These are phyloP conservation scores for Microsporum canis DNA, from an alignment of 2,329 filamentous ascomycete species.

Conservation along the genomic window DNA sequence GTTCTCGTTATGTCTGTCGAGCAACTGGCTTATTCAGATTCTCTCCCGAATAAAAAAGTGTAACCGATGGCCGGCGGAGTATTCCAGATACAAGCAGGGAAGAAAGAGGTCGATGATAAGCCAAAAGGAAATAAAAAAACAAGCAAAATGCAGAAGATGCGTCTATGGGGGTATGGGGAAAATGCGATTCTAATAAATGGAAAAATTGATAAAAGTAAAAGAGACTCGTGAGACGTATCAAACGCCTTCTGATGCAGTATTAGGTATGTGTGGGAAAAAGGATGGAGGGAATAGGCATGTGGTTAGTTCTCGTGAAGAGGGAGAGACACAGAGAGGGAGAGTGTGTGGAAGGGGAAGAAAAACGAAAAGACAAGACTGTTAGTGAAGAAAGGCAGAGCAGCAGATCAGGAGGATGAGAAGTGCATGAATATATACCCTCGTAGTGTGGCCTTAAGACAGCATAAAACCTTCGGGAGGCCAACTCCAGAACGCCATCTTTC, in stretches of 20 bases:
- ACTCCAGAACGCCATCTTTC: neutral
- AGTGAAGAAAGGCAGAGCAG: neutral
- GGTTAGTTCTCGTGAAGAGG: constrained; percentile 12
- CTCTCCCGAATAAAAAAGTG: neutral
- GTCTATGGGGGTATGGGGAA: constrained; percentile 1
- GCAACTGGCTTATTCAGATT: neutral
- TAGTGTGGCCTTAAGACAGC: neutral
- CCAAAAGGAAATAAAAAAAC: neutral
- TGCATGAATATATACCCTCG: constrained; percentile 4
- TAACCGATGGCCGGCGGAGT: constrained; percentile 4
- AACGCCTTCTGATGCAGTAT: constrained; percentile 8
- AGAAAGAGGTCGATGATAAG: neutral
- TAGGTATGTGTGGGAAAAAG: constrained; percentile 7
- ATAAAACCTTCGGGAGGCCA: neutral
- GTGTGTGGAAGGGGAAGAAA: constrained; percentile 4
- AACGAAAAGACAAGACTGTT: constrained; percentile 1
- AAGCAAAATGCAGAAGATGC: neutral
- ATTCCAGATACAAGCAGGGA: constrained; percentile 3
- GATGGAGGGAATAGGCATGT: constrained; percentile 10
- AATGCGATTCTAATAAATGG: constrained; percentile 5
- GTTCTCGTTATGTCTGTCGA: neutral
- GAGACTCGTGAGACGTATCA: constrained; percentile 8
- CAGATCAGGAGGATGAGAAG: neutral
- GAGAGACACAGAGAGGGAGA: constrained; percentile 2
- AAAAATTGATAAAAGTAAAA: constrained; percentile 3